Base-by-base conservation (phyloP, 352 stramenopile species). In the Phytophthora hibernalis region DNA sequence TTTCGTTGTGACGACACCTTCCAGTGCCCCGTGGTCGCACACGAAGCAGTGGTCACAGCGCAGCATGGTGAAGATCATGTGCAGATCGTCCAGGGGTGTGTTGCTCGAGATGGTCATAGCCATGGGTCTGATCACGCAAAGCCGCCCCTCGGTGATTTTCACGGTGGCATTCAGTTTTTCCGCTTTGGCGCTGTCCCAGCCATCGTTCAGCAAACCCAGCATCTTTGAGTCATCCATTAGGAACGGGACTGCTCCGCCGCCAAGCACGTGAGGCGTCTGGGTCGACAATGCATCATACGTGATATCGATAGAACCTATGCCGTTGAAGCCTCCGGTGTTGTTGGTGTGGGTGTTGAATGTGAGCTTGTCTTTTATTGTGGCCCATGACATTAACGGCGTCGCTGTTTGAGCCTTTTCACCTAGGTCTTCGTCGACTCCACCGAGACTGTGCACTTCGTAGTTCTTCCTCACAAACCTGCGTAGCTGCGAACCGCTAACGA, bases 61-160 rank as follows among this genome's bases (percentile, higher is more conserved):
- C 35, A 97, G 73, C 90, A 97, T 97, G 16, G 88, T 95, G 77
- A 97, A 97, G 59, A 97, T 93, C 77, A 97, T 92, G 74, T 97
- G 90, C 5, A 97, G 68, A 45, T 95, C 87, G 52, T 97, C 87
- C 33, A 96, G 73, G 22, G 88, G 74, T 24, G 88, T 97, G 43
- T 75, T 84, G 35, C 74, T 93, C 13, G 87, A 93, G 38, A 93
- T 89, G 9, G 84, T 96, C 71, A 94, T 87, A 13, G 83, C 85
- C 72, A 91, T 91, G 15, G 87, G 87, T 11, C 83, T 82, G 59
- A 95, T 87, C 50, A 80, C 44, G 53, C 86, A 95, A 15, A 83
- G 55, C 22, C 72, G 73, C 16, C 79, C 80, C 28, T 85, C 77
- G 31, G 78, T 94, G 51, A 96, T 78, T 58, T 96, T 94, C 47